Base-by-base conservation (phyloP, 179 eudicot genomes). In the Patellifolia procumbens region DNA sequence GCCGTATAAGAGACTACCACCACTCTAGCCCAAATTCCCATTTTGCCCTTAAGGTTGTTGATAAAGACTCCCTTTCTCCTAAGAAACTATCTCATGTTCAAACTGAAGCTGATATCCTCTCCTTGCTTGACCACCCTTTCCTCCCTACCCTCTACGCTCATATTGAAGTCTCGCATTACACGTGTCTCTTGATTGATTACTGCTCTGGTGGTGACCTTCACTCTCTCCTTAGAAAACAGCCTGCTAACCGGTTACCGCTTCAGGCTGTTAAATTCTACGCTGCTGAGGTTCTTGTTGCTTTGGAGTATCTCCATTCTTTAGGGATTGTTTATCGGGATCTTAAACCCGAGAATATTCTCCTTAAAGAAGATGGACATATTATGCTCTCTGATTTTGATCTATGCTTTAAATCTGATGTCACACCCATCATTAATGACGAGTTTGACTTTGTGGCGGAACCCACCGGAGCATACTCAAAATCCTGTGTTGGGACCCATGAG, bases 401-500 rank as follows among this genome's bases (percentile, higher is more conserved):
- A 42, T 91, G 98, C 69, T 90, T 94, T 62, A 85, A 76, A 0
- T 76, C 98, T 1, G 89, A 89, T 7, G 82, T 89, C 20, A 74
- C 65, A 0, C 86, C 92, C 0, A 85, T 31, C 52, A 70, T 94
- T 11, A 87, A 89, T n/a, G n/a, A n/a, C n/a, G n/a, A n/a, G n/a
- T n/a, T n/a, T n/a, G 81, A 88, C 64, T 94, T 90, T 28, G 88
- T 94, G 0, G 90, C 92, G 31, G 98, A 94, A 88, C 98, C 98
- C 11, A 88, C 91, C 0, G 62, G 80, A 52, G 98, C 98, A 1
- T 92, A 81, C 63, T 92, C 97, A 9, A 89, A 73, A 66, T 89
- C 94, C 0, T 92, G 97, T 55, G 98, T 94, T 0, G 98, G 98
- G 70, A 94, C 98, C 17, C 98, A 94, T 78, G 98, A 94, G 87